These are phyloP conservation scores for Claviceps sp. DNA, from an alignment of 2,329 filamentous ascomycete species.

Conservation along the genomic window DNA sequence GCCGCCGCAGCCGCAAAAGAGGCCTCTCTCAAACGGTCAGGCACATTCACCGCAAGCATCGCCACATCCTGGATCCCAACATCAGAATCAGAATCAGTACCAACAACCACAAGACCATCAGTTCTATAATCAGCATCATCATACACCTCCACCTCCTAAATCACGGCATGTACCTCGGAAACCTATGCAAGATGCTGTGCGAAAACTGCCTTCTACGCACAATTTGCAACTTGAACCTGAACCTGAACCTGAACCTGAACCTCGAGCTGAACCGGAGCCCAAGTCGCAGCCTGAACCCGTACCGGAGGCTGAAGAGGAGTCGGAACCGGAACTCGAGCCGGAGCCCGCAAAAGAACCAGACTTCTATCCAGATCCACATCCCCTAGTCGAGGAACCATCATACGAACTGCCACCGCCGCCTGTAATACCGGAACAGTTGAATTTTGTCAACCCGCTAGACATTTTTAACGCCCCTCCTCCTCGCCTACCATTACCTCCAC, in stretches of 20 bases:
- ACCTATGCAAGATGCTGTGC: conserved; percentile 3
- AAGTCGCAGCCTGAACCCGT: not conserved
- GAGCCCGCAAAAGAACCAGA: not conserved
- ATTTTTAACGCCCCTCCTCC: conserved; percentile 21
- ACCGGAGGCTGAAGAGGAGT: not conserved
- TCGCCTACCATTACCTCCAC: conserved; percentile 12
- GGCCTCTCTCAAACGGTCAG: conserved; percentile 9
- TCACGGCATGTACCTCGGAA: conserved; percentile 2
- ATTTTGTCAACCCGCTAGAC: conserved; percentile 26
- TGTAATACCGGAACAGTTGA: conserved; percentile 9
- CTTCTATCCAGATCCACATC: not conserved
- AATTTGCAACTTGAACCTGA: not conserved
- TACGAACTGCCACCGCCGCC: conserved; percentile 1
- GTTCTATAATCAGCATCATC: not conserved
- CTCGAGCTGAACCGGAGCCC: not conserved
- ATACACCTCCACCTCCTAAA: conserved; percentile 5
- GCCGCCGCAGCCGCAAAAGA: not conserved
- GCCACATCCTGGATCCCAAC: conserved; percentile 6
- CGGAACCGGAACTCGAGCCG: not conserved
- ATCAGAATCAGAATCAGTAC: not conserved
- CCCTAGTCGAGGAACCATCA: not conserved
- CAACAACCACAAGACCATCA: conserved; percentile 1
- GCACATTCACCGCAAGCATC: conserved; percentile 14
- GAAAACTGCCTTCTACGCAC: not conserved
- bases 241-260: not conserved